phyloP scores from a whole-genome alignment of 2,329 filamentous ascomycete genomes.

The Aureobasidium sp. region DNA sequence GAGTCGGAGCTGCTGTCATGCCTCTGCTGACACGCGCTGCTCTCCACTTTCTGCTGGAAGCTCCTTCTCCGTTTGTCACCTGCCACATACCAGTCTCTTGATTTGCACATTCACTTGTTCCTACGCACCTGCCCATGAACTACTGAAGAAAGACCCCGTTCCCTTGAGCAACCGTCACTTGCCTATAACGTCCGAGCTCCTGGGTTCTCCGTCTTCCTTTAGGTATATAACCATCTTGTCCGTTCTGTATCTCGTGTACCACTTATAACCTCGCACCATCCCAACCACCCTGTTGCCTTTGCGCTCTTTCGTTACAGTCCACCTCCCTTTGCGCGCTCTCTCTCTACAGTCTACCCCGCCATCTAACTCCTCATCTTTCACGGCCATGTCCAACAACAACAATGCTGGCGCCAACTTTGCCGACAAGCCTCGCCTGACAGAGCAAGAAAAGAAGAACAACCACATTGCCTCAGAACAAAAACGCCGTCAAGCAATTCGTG shows the following conservation, averaged over 20 bases:
- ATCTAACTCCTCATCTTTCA: not conserved
- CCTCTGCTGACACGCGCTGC: constrained; percentile 6
- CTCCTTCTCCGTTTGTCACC: not conserved
- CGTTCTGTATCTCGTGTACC: not conserved
- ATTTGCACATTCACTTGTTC: not conserved
- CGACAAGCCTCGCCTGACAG: constrained; percentile 57
- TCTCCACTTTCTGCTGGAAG: constrained; percentile 1
- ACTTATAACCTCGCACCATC: not conserved
- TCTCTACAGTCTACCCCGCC: not conserved
- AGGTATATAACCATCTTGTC: not conserved
- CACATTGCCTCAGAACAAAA: constrained; percentile 63
- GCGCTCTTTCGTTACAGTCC: not conserved
- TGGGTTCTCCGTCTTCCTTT: not conserved
- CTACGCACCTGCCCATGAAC: not conserved
- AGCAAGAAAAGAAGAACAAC: constrained; percentile 65
- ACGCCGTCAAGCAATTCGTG: constrained; percentile 65
- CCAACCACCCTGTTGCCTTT: not conserved
- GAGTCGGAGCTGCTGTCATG: not conserved
- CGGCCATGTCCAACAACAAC: constrained; percentile 1
- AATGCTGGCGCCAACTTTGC: constrained; percentile 14
- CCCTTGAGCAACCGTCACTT: not conserved
- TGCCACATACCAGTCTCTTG: not conserved
- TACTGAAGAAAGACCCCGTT: not conserved
- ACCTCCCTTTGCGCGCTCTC: not conserved
- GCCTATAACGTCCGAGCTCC: not conserved